phyloP scores from a whole-genome alignment of 371 early-diverging fungal species.

The Actinomucor elegans region DNA sequence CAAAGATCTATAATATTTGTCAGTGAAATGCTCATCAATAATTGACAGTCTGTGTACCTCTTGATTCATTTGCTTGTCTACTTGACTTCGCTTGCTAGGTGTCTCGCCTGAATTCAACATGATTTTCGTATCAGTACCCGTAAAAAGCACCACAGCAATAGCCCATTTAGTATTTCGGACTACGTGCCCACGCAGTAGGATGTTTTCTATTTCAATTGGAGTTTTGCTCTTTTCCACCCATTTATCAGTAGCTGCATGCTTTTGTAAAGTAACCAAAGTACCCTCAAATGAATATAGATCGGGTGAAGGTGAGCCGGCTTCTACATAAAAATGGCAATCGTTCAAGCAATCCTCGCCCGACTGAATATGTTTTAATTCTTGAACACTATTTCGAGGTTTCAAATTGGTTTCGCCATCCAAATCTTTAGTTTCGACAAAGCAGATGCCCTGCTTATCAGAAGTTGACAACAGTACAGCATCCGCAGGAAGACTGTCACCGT shows the following conservation, averaged over 20 bases:
- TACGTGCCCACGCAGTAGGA: conserved; percentile 89
- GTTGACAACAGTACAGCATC: conserved; percentile 85
- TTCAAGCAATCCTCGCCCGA: conserved; percentile 65
- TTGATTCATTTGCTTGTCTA: conserved; percentile 88
- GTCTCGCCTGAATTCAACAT: conserved; percentile 85
- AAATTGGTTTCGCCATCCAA: conserved; percentile 97
- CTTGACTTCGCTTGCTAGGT: conserved; percentile 85
- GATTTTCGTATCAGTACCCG: conserved; percentile 93
- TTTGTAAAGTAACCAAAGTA: conserved; percentile 46
- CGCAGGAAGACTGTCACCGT: conserved; percentile 89
- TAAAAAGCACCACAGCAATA: conserved; percentile 83
- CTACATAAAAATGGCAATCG: conserved; percentile 58
- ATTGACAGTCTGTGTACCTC: too few species aligned
- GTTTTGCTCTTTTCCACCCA: conserved; percentile 40
- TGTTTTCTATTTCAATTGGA: conserved; percentile 77
- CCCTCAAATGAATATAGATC: conserved; percentile 69
- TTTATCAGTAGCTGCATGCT: conserved; percentile 5
- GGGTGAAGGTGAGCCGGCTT: conserved; percentile 71
- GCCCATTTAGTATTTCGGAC: conserved; percentile 89
- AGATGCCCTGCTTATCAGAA: conserved; percentile 67
- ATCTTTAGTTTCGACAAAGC: conserved; percentile 93
- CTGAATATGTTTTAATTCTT: conserved; percentile 62
- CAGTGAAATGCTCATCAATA: background rate
- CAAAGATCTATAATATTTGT: conserved; percentile 56
- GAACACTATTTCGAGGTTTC: conserved; percentile 73